phyloP scores from a whole-genome alignment of 73 alveolate genomes.

The Effrenium voratum region DNA sequence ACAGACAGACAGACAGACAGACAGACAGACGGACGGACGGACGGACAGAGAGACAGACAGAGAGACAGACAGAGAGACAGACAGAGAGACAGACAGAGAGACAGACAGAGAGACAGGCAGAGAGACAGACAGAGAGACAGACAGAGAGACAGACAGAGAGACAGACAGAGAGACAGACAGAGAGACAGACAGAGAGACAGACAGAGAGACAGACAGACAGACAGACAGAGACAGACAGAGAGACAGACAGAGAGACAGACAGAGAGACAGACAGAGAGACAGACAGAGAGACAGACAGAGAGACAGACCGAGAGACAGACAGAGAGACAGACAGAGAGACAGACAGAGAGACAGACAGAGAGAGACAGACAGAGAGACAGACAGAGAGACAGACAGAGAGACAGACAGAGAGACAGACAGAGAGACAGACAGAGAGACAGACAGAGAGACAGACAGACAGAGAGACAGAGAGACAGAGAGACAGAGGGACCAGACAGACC shows the following conservation, averaged over 20 bases:
- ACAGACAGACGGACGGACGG: too few species aligned
- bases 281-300: constrained; percentile 27
- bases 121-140: neutral
- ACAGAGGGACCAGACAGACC: neutral
- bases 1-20: too few species aligned
- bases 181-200: constrained; percentile 22
- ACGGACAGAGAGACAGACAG: too few species aligned
- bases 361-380: constrained; percentile 23
- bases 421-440: constrained; percentile 19
- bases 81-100: neutral
- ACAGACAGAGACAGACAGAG: constrained; percentile 35
- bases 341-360: constrained; percentile 34
- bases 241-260: constrained; percentile 34
- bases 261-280: constrained; percentile 27
- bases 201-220: constrained; percentile 34
- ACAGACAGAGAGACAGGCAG: too few species aligned
- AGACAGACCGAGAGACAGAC: too few species aligned
- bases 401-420: constrained; percentile 34
- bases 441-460: constrained; percentile 28
- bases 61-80: neutral
- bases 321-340: constrained; percentile 33
- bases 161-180: constrained; percentile 34
- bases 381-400: constrained; percentile 23
- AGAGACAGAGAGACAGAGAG: constrained; percentile 22
- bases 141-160: neutral